Percentiles rank a stretch among this genome's conserved stretches.
Evolutionary conservation across 257 asterid species (phyloP).

Genomic region (Thymus quinquecostatus): DNA sequence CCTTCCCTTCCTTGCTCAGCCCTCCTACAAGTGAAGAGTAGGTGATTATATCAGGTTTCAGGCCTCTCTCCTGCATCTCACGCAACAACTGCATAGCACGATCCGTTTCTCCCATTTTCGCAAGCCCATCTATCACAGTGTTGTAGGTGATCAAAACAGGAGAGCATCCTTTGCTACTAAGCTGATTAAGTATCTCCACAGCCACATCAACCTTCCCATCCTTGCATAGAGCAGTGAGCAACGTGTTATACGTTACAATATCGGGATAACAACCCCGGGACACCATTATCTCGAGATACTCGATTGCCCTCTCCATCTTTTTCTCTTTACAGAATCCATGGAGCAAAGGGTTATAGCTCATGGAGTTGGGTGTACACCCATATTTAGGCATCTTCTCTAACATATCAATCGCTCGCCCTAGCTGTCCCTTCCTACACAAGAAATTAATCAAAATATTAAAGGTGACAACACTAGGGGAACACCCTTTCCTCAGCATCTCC

Average conservation of each 20-base stretch:
- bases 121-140: slow-evolving; percentile 80
- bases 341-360: slow-evolving; percentile 86
- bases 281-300: slow-evolving; percentile 82
- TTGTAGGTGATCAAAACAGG: slow-evolving; percentile 87
- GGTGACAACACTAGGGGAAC: slow-evolving; percentile 85
- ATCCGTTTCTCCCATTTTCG: slow-evolving; percentile 73
- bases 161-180: slow-evolving; percentile 61
- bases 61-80: slow-evolving; percentile 73
- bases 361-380: slow-evolving; percentile 77
- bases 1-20: slow-evolving; percentile 78
- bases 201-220: slow-evolving; percentile 84
- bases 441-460: slow-evolving; percentile 82
- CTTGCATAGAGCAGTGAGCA: slow-evolving; percentile 85
- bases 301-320: slow-evolving; percentile 83
- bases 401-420: slow-evolving; percentile 75
- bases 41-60: slow-evolving; percentile 72
- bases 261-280: slow-evolving; percentile 84
- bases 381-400: slow-evolving; percentile 78
- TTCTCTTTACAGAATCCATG: slow-evolving; percentile 89
- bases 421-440: slow-evolving; percentile 67
- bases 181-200: slow-evolving; percentile 74
- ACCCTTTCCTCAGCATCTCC: slow-evolving; percentile 77
- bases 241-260: slow-evolving; percentile 80
- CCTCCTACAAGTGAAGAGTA: slow-evolving; percentile 75
- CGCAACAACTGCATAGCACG: slow-evolving; percentile 56